Evolutionary conservation across 805 yeast species (phyloP), one percentile per base, ranked within the genome.

Genomic region (Candida railenensis): DNA sequence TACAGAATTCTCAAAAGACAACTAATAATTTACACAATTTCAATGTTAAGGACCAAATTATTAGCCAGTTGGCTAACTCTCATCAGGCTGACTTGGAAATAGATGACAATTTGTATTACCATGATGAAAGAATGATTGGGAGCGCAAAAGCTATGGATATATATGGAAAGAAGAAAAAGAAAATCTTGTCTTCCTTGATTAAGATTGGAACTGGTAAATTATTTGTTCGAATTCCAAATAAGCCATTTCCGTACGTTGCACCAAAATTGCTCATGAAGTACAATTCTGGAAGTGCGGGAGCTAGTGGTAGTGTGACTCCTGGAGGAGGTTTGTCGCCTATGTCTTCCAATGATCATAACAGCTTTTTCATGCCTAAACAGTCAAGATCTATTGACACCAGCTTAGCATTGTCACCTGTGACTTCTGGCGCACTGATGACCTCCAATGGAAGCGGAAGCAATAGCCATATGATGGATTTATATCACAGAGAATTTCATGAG

Each of bases 241-340:
- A 63, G 44, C 55, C 65, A 4, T 51, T 73, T 12, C 65, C 68
- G 1, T 71, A 70, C 49, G 56, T 63, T 2, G 63, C 74, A 3
- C 74, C 77, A 1, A 62, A 60, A 42, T 53, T 73, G 28, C 53
- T 73, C 7, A 64, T 58, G 56, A 67, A 59, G 48, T 71, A 70
- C 47, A 73, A 73, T 42, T 61, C 53, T 33, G 66, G 62, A 2
- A n/a, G n/a, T n/a, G 20, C 44, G 33, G 18, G 28, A 30, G 48
- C 51, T 14, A 53, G 51, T 18, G 48, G 21, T n/a, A 30, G 41
- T 14, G 18, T 42, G 20, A 40, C 39, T 16, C 49, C 48, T 19
- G 36, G 20, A 22, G 30, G 5, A 25, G 43, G 15, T 39, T 37
- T 38, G 21, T 28, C 44, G 3, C 51, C 47, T 34, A 25, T 32